Percentiles rank a stretch among this genome's conserved stretches.
phyloP scores from a whole-genome alignment of 306 rosid species.

The Astragalus glycyphyllos region DNA sequence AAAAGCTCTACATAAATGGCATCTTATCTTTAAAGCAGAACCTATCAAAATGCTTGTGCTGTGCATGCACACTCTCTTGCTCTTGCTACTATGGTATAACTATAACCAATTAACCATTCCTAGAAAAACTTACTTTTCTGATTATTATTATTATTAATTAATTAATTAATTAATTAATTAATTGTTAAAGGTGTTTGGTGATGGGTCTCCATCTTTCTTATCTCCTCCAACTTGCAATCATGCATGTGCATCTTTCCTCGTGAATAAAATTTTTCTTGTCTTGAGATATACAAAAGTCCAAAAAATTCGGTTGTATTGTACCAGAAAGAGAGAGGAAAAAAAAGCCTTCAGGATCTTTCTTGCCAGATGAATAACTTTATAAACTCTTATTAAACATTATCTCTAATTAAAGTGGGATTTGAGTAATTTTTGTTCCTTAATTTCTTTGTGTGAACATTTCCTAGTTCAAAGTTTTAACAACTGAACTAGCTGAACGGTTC shows the following conservation, averaged over 20 bases:
- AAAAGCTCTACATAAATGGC: slow-evolving; percentile 41
- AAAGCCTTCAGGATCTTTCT: slow-evolving; percentile 15
- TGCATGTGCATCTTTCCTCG: slow-evolving; percentile 53
- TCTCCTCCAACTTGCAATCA: slow-evolving; percentile 48
- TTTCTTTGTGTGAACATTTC: background rate
- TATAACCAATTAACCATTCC: slow-evolving; percentile 10
- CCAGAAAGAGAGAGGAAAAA: slow-evolving; percentile 11
- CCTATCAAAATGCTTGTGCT: slow-evolving; percentile 39
- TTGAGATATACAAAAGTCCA: slow-evolving; percentile 66
- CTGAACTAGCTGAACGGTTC: too few relatives aligned
- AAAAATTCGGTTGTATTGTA: slow-evolving; percentile 46
- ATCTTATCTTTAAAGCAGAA: slow-evolving; percentile 26
- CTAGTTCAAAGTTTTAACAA: too few relatives aligned
- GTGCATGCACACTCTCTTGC: slow-evolving; percentile 21
- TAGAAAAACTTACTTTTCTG: slow-evolving; percentile 20
- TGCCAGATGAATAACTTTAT: slow-evolving; percentile 15
- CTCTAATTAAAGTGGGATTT: too few relatives aligned
- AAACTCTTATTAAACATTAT: too few relatives aligned
- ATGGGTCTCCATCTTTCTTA: slow-evolving; percentile 53
- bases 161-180: too few relatives aligned
- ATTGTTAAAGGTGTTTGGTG: slow-evolving; percentile 29
- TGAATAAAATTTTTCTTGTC: slow-evolving; percentile 54
- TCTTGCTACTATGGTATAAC: too few relatives aligned
- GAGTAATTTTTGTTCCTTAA: too few relatives aligned
- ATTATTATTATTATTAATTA: slow-evolving; percentile 1